Evolutionary conservation across 1,284 basidiomycete genomes (phyloP).

Genomic region (Vanrija sp.): DNA sequence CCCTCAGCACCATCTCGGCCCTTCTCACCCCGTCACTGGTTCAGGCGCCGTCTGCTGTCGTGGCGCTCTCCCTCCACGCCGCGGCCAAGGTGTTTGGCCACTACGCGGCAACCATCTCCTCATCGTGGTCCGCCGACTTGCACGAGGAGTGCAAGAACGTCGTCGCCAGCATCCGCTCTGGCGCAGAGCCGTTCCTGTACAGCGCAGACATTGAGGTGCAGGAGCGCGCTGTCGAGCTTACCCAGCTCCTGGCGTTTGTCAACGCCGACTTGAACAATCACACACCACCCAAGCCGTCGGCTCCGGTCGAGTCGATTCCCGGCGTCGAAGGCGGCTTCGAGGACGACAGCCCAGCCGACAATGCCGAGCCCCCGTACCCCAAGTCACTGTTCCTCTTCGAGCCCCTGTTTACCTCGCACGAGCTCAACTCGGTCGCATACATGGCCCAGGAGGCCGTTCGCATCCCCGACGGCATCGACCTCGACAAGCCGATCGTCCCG

Average conservation of each 20-base stretch:
- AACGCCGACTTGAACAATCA: slow-evolving; percentile 68
- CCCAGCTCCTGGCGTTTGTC: slow-evolving; percentile 75
- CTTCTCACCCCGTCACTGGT: slow-evolving; percentile 51
- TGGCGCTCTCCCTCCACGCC: slow-evolving; percentile 75
- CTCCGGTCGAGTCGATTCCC: slow-evolving; percentile 28
- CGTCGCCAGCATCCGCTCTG: slow-evolving; percentile 59
- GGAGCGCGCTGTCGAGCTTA: slow-evolving; percentile 80
- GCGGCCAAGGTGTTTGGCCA: slow-evolving; percentile 80
- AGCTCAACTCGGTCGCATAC: slow-evolving; percentile 78
- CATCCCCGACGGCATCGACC: slow-evolving; percentile 75
- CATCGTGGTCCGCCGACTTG: slow-evolving; percentile 59
- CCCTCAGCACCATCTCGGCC: slow-evolving; percentile 57
- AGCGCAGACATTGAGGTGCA: slow-evolving; percentile 79
- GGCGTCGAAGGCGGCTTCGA: slow-evolving; percentile 46
- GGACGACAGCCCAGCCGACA: not conserved
- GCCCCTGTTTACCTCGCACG: slow-evolving; percentile 73
- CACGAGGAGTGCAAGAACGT: slow-evolving; percentile 56
- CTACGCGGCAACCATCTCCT: slow-evolving; percentile 71
- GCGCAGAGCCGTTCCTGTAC: slow-evolving; percentile 55
- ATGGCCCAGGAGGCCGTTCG: slow-evolving; percentile 76
- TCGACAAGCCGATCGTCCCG: slow-evolving; percentile 78
- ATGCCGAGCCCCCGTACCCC: slow-evolving; percentile 55
- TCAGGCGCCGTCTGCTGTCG: slow-evolving; percentile 60
- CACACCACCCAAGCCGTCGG: slow-evolving; percentile 35
- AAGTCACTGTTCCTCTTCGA: slow-evolving; percentile 83